Conservation (phyloP, 257 asterid species). For the Mitragyna speciosa region DNA sequence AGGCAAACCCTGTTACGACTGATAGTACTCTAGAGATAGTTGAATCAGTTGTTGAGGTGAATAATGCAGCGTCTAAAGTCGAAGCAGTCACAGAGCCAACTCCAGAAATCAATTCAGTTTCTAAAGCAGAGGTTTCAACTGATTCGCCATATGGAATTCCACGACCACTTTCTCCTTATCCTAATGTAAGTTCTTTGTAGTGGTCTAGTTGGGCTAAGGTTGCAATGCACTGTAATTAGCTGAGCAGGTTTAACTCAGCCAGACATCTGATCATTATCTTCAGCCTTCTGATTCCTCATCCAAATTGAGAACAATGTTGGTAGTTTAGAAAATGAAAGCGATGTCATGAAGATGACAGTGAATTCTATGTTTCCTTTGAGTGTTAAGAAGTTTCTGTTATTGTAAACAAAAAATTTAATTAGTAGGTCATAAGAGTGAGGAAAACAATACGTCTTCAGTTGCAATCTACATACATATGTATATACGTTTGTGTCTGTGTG, state of each 20-base stretch:
- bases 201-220: background rate
- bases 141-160: conserved; percentile 47
- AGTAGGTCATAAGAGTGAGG: background rate
- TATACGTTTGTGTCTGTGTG: too few relatives aligned
- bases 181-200: conserved; percentile 54
- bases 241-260: background rate
- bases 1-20: conserved; percentile 25
- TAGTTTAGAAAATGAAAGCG: background rate
- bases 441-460: background rate
- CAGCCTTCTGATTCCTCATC: background rate
- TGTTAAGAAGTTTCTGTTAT: too few relatives aligned
- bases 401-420: background rate
- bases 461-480: too few relatives aligned
- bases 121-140: conserved; percentile 47
- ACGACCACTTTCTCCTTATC: conserved; percentile 83
- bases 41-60: conserved; percentile 40
- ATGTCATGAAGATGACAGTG: too few relatives aligned
- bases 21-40: conserved; percentile 28
- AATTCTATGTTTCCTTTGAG: too few relatives aligned
- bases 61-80: conserved; percentile 31
- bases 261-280: background rate
- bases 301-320: background rate
- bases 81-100: conserved; percentile 45
- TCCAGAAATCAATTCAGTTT: conserved; percentile 57
- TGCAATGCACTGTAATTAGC: background rate